Percentiles rank a stretch among this genome's conserved stretches.
phyloP scores from a whole-genome alignment of 2,329 filamentous ascomycete genomes.

The Fusarium chuoi region DNA sequence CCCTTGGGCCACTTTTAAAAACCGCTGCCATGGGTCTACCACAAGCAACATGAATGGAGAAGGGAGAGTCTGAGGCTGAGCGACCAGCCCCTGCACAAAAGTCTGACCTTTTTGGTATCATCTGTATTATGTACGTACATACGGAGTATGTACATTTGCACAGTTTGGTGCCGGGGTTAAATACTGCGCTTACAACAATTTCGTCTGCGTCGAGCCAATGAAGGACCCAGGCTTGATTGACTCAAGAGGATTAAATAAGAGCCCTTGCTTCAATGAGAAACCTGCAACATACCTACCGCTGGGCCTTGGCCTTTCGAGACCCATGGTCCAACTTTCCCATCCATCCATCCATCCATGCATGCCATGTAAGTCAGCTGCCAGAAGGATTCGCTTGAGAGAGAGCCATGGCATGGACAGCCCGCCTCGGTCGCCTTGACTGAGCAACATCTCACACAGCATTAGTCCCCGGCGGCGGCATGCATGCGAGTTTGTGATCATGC shows the following conservation, averaged over 20 bases:
- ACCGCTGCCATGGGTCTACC: slow-evolving; percentile 44
- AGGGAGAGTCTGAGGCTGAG: slow-evolving; percentile 5
- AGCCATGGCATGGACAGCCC: slow-evolving; percentile 36
- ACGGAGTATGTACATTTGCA: background rate
- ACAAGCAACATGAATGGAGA: slow-evolving; percentile 16
- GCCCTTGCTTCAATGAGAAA: slow-evolving; percentile 1
- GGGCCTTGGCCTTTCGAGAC: background rate
- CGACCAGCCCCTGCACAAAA: slow-evolving; percentile 32
- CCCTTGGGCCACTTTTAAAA: slow-evolving; percentile 37
- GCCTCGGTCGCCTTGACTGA: slow-evolving; percentile 36
- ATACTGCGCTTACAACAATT: slow-evolving; percentile 24
- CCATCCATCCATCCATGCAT: slow-evolving; percentile 7
- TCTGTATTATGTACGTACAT: slow-evolving; percentile 8
- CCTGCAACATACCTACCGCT: slow-evolving; percentile 12
- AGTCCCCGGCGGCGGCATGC: slow-evolving; percentile 31
- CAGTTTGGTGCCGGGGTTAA: slow-evolving; percentile 29
- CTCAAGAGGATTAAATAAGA: slow-evolving; percentile 1
- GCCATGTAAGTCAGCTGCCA: slow-evolving; percentile 35
- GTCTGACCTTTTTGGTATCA: slow-evolving; percentile 37
- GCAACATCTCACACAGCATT: slow-evolving; percentile 39
- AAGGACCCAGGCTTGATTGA: slow-evolving; percentile 1
- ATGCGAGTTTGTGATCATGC: slow-evolving; percentile 44
- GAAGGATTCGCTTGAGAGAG: slow-evolving; percentile 41
- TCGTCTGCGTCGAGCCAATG: slow-evolving; percentile 25
- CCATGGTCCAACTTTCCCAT: slow-evolving; percentile 1